phyloP scores from a whole-genome alignment of 306 rosid genomes.

The Trichosanthes cucumerina region DNA sequence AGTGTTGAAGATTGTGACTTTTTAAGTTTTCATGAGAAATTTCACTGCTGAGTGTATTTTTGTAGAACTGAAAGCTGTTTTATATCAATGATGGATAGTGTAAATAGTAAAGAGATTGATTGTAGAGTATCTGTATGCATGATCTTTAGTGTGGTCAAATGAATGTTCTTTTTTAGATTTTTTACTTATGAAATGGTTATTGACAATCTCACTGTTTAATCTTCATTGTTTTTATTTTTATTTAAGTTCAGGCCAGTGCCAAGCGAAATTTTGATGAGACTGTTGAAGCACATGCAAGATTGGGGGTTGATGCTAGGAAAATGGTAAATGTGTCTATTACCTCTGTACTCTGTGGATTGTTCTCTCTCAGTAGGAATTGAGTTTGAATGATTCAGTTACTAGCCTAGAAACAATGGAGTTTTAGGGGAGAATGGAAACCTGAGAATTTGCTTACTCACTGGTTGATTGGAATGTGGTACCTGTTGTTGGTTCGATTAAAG shows the following conservation, averaged over 20 bases:
- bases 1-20: conserved; percentile 7
- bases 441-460: not conserved
- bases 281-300: conserved; percentile 76
- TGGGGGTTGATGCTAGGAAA: conserved; percentile 84
- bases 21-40: not conserved
- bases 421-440: not conserved
- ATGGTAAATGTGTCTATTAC: conserved; percentile 42
- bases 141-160: not conserved
- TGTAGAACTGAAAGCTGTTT: not conserved
- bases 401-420: not conserved
- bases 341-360: not conserved
- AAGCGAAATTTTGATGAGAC: conserved; percentile 76
- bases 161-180: not conserved
- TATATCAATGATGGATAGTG: not conserved
- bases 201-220: not conserved
- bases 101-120: not conserved
- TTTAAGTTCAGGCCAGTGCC: conserved; percentile 53
- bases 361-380: not conserved
- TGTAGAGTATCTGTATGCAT: not conserved
- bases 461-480: not conserved
- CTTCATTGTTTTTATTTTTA: not conserved
- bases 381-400: not conserved
- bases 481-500: not conserved
- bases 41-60: not conserved
- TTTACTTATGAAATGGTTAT: not conserved